phyloP scores from a whole-genome alignment of 2,329 filamentous ascomycete genomes.

The Cladosporium sp. region DNA sequence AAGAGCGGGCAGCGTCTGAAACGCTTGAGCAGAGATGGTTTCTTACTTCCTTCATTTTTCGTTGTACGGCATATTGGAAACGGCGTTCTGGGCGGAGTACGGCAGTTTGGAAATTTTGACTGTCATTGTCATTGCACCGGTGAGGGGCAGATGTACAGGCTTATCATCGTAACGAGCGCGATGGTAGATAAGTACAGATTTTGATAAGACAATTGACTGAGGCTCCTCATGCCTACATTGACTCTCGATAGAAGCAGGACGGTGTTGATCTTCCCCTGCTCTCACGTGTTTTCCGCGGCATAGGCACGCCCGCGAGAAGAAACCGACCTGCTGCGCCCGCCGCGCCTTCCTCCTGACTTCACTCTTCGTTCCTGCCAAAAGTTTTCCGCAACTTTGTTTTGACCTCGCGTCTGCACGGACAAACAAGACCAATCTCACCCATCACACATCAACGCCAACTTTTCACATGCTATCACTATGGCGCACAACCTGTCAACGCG shows the following conservation, averaged over 20 bases:
- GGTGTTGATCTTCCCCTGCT: background rate
- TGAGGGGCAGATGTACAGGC: background rate
- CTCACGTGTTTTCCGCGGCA: background rate
- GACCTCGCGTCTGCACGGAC: background rate
- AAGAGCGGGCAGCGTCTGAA: slow-evolving; percentile 16
- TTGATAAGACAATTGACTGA: background rate
- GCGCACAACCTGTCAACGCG: background rate
- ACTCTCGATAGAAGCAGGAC: background rate
- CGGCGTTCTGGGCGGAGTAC: background rate
- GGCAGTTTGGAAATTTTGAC: background rate
- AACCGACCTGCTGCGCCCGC: too few species aligned
- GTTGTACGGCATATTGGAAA: background rate
- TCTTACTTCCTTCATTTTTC: background rate
- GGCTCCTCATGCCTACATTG: background rate
- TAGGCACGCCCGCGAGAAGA: background rate
- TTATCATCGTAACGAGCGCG: background rate
- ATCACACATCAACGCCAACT: background rate
- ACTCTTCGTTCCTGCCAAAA: background rate
- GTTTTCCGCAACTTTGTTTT: background rate
- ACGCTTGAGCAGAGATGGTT: slow-evolving; percentile 4
- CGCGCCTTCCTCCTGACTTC: slow-evolving; percentile 7
- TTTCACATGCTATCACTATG: background rate
- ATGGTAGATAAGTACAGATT: background rate
- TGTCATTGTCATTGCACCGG: background rate
- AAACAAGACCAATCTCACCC: background rate